Base-by-base conservation (phyloP, 225 moss, liverwort and hornwort species). In the Thuidium tamariscinum region DNA sequence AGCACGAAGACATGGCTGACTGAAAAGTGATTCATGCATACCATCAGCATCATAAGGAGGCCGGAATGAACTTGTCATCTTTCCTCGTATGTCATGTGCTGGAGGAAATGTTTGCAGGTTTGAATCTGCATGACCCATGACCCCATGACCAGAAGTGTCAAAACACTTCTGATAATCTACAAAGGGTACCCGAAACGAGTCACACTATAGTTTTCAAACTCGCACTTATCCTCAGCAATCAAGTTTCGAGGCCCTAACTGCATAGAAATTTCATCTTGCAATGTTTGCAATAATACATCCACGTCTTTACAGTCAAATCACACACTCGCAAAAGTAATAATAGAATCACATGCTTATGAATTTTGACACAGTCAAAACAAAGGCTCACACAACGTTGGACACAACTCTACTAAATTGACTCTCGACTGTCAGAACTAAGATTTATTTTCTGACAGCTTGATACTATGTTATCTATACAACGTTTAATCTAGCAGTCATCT, bases 81-180 rank as follows among this genome's bases (percentile, higher is more conserved):
- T 97, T 87, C 92, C 97, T 83, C 94, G 93, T 85, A 90, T 89
- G 84, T 93, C 96, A 94, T 84, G 91, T 89, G 89, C 88, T 32
- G 96, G 97, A 88, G 97, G 98, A 90, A 99, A 99, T 81, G 95
- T 95, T 92, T 99, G 97, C 90, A 99, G 88, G 87, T 95, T 99
- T 89, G 97, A 96, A 92, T 97, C 98, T 97, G 93, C 93, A 94
- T 84, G 79, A 87, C 65, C 86, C 77, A 89, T 87, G 87, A 82
- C 56, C 89, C 91, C 89, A 89, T 86, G 79, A 93, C 66, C 91
- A 91, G 91, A 89, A 89, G 85, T 86, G 83, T 89, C 85, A 90
- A 89, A 81, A 88, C 89, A 92, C 89, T 88, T 87, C 90, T 84
- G 90, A 88, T 86, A 79, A 64, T 74, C 89, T 89, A 79, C 59